Evolutionary conservation across 805 yeast species (phyloP), one percentile per base, ranked within the genome.

Genomic region (Maudiozyma bulderi): DNA sequence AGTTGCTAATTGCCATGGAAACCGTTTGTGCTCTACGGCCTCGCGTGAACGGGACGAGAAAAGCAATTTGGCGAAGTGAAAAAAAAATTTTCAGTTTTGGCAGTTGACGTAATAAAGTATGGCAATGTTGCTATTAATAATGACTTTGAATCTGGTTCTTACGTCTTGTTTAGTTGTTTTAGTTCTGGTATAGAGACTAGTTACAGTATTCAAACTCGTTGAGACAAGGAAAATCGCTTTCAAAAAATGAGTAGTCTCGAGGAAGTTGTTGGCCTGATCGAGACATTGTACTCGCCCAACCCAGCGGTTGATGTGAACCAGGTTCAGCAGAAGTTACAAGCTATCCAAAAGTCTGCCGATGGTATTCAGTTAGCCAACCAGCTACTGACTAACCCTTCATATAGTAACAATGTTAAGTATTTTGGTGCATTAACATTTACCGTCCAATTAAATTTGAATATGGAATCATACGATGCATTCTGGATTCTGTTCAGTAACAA

Each of bases 391-490:
- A 50, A 53, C 26, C 49, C 50, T 2, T 44, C 37, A 3, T 58
- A 47, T 43, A 58, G 65, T 14, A 40, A 60, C 6, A 61, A 65
- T 50, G 64, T 60, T 10, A 57, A 60, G 46, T 66, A 64, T 51
- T 66, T 66, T 49, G 70, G 69, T 47, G 70, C 70, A 2, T 48
- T 66, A 38, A 65, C 69, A 5, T 52, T 62, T 14, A 58, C 70
- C 13, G 70, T 66, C 9, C 69, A 65, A 41, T 47, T 63, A 11
- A 61, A 56, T 44, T 52, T 58, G 1, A 51, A 48, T 43, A 54
- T 44, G 3, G 48, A 51, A 20, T 52, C 57, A 3, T 50, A 50
- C 6, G 56, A 52, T 26, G 40, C 43, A 3, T 40, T 59, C n/a
- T 59, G 61, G 63, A 49, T 43, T 8, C 33, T 64, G 3, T 56